A percentile compares a stretch with the other conserved stretches of the same genome.
These are phyloP conservation scores for Cryphonectria radicalis DNA, from an alignment of 2,329 filamentous ascomycete species.

Conservation along the genomic window DNA sequence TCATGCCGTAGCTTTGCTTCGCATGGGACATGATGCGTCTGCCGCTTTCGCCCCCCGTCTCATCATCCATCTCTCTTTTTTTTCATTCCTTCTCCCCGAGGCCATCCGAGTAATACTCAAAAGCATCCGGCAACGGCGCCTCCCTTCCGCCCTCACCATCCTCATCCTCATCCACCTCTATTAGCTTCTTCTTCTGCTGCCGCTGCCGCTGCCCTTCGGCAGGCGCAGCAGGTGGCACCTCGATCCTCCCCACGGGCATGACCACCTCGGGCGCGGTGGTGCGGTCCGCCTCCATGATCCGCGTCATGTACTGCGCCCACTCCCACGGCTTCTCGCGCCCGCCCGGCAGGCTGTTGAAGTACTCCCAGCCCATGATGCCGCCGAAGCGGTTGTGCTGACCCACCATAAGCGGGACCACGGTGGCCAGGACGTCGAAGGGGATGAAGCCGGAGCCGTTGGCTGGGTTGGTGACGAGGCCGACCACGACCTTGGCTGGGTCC, in stretches of 20 bases:
- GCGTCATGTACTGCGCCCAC: slow-evolving; percentile 71
- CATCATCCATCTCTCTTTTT: neutral
- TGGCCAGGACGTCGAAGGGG: slow-evolving; percentile 58
- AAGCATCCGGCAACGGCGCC: slow-evolving; percentile 36
- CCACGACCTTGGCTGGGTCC: slow-evolving; percentile 69
- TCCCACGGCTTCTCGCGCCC: slow-evolving; percentile 66
- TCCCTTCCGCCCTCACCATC: slow-evolving; percentile 27
- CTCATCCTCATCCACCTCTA: slow-evolving; percentile 35
- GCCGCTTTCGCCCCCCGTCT: neutral
- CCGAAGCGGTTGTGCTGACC: slow-evolving; percentile 68
- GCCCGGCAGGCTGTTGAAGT: slow-evolving; percentile 73
- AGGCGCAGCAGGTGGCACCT: neutral
- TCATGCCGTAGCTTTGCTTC: neutral
- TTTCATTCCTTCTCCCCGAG: slow-evolving; percentile 17
- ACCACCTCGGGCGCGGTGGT: slow-evolving; percentile 24
- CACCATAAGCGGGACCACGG: slow-evolving; percentile 60
- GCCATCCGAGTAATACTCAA: slow-evolving; percentile 40
- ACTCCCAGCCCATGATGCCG: slow-evolving; percentile 87
- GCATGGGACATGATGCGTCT: neutral
- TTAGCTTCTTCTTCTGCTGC: slow-evolving; percentile 6
- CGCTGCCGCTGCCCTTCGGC: slow-evolving; percentile 3
- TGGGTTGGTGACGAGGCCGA: slow-evolving; percentile 76
- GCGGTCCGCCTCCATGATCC: slow-evolving; percentile 38
- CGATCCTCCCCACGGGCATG: slow-evolving; percentile 25
- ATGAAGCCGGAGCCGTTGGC: slow-evolving; percentile 72